These are phyloP conservation scores for Yarrowia sp. DNA, from an alignment of 805 yeast genomes.

Conservation along the genomic window DNA sequence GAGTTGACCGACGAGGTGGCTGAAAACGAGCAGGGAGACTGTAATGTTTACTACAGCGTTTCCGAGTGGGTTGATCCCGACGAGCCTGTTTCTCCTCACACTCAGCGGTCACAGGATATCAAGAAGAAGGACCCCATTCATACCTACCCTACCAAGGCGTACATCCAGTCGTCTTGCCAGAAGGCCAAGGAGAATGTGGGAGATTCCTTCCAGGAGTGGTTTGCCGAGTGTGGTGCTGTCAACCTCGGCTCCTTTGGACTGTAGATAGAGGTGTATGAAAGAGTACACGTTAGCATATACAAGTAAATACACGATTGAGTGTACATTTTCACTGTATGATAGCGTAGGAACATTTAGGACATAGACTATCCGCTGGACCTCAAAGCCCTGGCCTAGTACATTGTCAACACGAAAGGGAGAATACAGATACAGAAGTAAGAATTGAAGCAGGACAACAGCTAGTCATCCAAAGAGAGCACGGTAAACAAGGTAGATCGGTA, in stretches of 20 bases:
- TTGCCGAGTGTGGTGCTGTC: conserved; percentile 28
- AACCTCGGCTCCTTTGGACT: conserved; percentile 36
- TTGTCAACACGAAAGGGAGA: too few relatives aligned
- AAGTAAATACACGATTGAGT: not conserved
- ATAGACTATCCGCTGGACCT: too few relatives aligned
- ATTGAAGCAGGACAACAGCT: too few relatives aligned
- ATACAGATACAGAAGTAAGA: too few relatives aligned
- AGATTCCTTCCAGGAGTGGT: conserved; percentile 37
- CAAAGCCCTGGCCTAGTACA: too few relatives aligned
- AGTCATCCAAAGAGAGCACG: too few relatives aligned
- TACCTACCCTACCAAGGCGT: conserved; percentile 34
- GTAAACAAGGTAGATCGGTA: too few relatives aligned
- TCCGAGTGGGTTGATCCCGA: conserved; percentile 41
- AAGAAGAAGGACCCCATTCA: conserved; percentile 38
- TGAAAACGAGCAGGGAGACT: conserved; percentile 64
- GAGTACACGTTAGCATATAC: not conserved
- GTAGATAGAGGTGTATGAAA: conserved; percentile 25
- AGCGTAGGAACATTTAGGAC: too few relatives aligned
- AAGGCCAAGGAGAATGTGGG: conserved; percentile 29
- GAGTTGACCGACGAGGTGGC: conserved; percentile 75
- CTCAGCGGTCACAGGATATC: conserved; percentile 33
- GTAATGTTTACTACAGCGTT: conserved; percentile 44
- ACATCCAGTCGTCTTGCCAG: conserved; percentile 33
- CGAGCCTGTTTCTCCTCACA: conserved; percentile 22
- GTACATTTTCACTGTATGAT: too few relatives aligned